Percentiles rank a stretch among this genome's conserved stretches.
phyloP scores from a whole-genome alignment of 2,329 filamentous ascomycete species.

The Diplodia mutila region DNA sequence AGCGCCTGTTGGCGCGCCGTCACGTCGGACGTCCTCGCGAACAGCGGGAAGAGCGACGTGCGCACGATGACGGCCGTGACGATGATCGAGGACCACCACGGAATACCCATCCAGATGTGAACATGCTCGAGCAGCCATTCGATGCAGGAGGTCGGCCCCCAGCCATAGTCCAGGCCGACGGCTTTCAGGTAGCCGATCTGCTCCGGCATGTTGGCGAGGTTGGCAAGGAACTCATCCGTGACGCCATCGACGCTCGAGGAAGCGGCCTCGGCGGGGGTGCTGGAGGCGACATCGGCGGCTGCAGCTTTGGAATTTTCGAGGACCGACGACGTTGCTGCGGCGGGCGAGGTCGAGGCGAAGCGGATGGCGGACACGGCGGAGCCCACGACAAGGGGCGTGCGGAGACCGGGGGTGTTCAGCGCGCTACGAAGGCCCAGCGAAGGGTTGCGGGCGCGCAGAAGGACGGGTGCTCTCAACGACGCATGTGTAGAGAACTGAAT shows the following conservation, averaged over 20 bases:
- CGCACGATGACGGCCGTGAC: constrained; percentile 69
- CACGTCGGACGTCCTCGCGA: constrained; percentile 64
- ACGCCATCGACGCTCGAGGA: constrained; percentile 7
- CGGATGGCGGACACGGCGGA: constrained; percentile 17
- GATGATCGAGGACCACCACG: constrained; percentile 81
- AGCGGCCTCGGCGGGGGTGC: constrained; percentile 11
- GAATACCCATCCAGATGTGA: constrained; percentile 73
- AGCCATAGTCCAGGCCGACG: constrained; percentile 86
- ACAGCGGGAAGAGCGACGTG: constrained; percentile 66
- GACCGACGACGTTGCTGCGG: constrained; percentile 27
- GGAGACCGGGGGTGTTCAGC: neutral
- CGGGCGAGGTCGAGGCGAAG: constrained; percentile 23
- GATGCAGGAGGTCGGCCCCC: constrained; percentile 73
- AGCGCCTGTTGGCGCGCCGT: constrained; percentile 65
- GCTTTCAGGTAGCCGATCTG: constrained; percentile 80
- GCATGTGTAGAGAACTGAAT: constrained; percentile 24
- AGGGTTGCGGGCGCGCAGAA: constrained; percentile 8
- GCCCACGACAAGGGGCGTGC: constrained; percentile 2
- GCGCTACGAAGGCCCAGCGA: constrained; percentile 5
- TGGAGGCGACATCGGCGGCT: constrained; percentile 14
- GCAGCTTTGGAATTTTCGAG: constrained; percentile 26
- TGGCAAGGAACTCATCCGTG: constrained; percentile 29
- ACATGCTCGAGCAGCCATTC: constrained; percentile 80
- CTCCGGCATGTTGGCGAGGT: constrained; percentile 66
- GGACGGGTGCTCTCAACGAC: neutral